A percentile compares a stretch with the other conserved stretches of the same genome.
These are phyloP conservation scores for Hericium coralloides DNA, from an alignment of 768 basidiomycete genomes.

Conservation along the genomic window DNA sequence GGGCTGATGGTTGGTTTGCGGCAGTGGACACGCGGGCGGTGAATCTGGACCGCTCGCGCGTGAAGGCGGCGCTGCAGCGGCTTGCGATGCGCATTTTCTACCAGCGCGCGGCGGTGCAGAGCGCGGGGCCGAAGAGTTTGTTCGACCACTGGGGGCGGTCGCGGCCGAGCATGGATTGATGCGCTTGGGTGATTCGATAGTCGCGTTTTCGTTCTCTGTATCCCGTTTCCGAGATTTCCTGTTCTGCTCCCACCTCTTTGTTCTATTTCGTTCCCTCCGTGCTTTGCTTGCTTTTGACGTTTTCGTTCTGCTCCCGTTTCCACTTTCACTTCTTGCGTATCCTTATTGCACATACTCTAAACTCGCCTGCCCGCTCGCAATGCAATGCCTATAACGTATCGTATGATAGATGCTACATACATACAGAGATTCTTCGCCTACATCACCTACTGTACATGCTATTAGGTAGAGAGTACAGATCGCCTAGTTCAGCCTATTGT, in stretches of 20 bases:
- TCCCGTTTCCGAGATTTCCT: background rate
- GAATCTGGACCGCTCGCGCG: constrained; percentile 66
- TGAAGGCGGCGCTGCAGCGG: constrained; percentile 61
- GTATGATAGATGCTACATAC: no score
- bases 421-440: background rate
- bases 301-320: background rate
- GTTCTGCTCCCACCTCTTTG: background rate
- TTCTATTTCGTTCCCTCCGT: background rate
- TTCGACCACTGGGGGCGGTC: constrained; percentile 6
- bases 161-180: background rate
- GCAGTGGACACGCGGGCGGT: constrained; percentile 67
- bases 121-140: constrained; percentile 10
- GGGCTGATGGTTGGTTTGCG: background rate
- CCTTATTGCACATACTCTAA: background rate
- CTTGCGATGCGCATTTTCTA: constrained; percentile 56
- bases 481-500: background rate
- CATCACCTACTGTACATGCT: background rate
- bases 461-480: background rate
- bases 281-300: background rate
- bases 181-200: no score
- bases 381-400: no score
- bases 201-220: background rate
- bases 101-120: constrained; percentile 35
- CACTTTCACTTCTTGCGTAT: background rate
- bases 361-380: no score